These are phyloP conservation scores for Trifolium dubium DNA, from an alignment of 306 rosid genomes.

Conservation along the genomic window DNA sequence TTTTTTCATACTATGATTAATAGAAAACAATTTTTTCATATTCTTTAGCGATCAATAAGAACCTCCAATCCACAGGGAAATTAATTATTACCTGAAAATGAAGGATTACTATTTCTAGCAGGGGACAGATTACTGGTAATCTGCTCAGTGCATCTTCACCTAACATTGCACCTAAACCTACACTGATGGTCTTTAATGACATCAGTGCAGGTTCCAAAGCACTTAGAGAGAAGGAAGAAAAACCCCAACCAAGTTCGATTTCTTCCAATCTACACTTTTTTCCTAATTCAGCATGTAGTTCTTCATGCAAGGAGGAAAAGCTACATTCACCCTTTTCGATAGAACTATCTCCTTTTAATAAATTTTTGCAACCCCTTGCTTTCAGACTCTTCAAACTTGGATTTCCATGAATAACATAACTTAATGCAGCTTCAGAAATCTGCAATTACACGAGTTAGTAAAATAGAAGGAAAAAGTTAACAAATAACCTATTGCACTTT, in stretches of 20 bases:
- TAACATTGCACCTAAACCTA: conserved; percentile 73
- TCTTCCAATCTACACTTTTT: conserved; percentile 65
- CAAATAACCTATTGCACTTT: neutral
- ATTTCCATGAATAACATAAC: conserved; percentile 55
- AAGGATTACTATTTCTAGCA: conserved; percentile 65
- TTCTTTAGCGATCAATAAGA: conserved; percentile 16
- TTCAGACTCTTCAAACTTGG: conserved; percentile 63
- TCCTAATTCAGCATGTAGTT: conserved; percentile 52
- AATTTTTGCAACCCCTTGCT: conserved; percentile 66
- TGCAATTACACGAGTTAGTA: conserved; percentile 44
- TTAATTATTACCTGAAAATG: conserved; percentile 67
- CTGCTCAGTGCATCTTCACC: conserved; percentile 65
- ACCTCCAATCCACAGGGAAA: conserved; percentile 35
- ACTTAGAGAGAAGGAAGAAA: conserved; percentile 64
- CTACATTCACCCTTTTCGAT: conserved; percentile 44
- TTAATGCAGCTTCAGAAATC: conserved; percentile 73
- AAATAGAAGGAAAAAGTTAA: conserved; percentile 29
- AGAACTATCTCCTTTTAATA: conserved; percentile 47
- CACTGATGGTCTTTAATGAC: conserved; percentile 57
- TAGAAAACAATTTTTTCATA: conserved; percentile 11
- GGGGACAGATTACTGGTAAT: conserved; percentile 62
- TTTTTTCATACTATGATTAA: conserved; percentile 23
- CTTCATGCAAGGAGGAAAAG: conserved; percentile 45
- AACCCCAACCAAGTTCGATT: conserved; percentile 80
- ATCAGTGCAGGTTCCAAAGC: conserved; percentile 66